A percentile compares a stretch with the other conserved stretches of the same genome.
These are phyloP conservation scores for Aureobasidium sp. DNA, from an alignment of 2,329 filamentous ascomycete species.

Conservation along the genomic window DNA sequence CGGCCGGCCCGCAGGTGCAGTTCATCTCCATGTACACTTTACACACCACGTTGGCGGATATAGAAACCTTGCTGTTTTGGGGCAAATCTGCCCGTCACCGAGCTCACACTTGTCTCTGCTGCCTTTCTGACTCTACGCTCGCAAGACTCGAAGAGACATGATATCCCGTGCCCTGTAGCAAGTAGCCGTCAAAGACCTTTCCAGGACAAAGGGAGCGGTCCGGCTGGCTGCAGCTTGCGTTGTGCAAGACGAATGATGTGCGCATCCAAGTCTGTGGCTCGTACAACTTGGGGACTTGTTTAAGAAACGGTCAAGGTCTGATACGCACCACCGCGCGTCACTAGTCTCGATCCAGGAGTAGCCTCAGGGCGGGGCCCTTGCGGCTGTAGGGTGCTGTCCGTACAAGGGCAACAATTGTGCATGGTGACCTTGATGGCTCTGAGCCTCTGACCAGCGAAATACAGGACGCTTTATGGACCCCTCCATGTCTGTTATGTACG, in stretches of 20 bases:
- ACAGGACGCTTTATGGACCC: too few relatives aligned
- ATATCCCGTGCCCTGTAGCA: not conserved
- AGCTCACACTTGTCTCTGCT: not conserved
- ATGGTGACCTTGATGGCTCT: not conserved
- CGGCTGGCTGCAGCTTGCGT: constrained; percentile 8
- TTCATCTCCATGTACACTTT: not conserved
- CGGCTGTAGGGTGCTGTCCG: not conserved
- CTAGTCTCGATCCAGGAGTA: not conserved
- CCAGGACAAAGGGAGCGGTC: not conserved
- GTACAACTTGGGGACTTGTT: not conserved
- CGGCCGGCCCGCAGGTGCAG: constrained; percentile 2
- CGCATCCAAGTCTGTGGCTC: constrained; percentile 4
- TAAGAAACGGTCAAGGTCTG: not conserved
- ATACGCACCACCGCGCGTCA: not conserved
- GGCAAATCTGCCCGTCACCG: not conserved
- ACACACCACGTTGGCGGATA: not conserved
- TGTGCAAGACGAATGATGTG: constrained; percentile 1
- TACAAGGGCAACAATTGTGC: not conserved
- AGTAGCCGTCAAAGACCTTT: not conserved
- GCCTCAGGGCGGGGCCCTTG: not conserved
- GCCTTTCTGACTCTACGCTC: not conserved
- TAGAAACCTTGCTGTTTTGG: not conserved
- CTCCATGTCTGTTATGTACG: not conserved
- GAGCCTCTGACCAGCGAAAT: not conserved
- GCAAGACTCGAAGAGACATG: not conserved